Evolutionary conservation across 2,329 filamentous ascomycete genomes (phyloP).

Genomic region (Leptoxyphium fumago): DNA sequence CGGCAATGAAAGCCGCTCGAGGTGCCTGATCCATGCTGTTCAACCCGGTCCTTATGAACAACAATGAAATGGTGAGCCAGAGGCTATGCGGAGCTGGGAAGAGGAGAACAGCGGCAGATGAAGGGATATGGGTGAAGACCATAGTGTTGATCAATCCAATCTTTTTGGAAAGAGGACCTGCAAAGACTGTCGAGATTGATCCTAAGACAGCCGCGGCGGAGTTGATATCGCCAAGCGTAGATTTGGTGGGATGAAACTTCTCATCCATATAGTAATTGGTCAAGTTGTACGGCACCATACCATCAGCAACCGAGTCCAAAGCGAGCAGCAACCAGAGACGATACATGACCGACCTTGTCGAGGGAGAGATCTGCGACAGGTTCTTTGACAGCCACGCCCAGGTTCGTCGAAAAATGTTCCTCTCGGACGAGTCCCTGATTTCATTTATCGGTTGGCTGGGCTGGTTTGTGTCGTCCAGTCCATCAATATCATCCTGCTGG

Average conservation of each 20-base stretch:
- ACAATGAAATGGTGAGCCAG: slow-evolving; percentile 37
- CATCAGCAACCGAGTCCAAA: slow-evolving; percentile 55
- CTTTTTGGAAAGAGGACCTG: slow-evolving; percentile 50
- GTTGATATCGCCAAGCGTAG: slow-evolving; percentile 39
- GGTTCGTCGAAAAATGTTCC: not conserved
- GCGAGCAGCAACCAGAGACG: slow-evolving; percentile 54
- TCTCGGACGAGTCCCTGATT: not conserved
- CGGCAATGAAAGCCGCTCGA: slow-evolving; percentile 50
- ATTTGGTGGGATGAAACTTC: slow-evolving; percentile 40
- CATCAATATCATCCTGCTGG: slow-evolving; percentile 12
- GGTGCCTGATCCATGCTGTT: slow-evolving; percentile 60
- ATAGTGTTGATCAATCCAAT: slow-evolving; percentile 50
- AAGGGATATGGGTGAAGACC: slow-evolving; percentile 43
- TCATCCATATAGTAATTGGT: slow-evolving; percentile 43
- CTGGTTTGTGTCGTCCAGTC: not conserved
- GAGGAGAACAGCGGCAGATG: slow-evolving; percentile 44
- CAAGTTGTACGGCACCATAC: slow-evolving; percentile 41
- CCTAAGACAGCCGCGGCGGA: slow-evolving; percentile 31
- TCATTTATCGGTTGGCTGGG: not conserved
- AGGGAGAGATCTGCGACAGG: slow-evolving; percentile 41
- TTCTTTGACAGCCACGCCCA: slow-evolving; percentile 19
- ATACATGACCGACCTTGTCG: slow-evolving; percentile 40
- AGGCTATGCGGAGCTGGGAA: slow-evolving; percentile 42
- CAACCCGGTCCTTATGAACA: slow-evolving; percentile 45
- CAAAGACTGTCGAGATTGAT: slow-evolving; percentile 32